These are phyloP conservation scores for Galium porrigens DNA, from an alignment of 305 asterid species.

Conservation along the genomic window DNA sequence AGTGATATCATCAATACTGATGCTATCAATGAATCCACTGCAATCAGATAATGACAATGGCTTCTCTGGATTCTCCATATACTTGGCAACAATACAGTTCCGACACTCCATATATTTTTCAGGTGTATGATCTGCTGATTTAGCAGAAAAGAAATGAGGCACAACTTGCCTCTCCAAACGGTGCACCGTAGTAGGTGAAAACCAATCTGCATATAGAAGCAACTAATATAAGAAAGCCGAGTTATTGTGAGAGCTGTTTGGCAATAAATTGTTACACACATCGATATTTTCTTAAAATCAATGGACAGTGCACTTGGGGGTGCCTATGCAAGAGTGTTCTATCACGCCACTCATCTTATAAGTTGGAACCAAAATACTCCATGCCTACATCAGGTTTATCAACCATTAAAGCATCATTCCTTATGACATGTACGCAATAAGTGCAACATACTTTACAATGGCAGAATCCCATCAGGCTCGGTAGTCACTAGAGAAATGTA, in stretches of 20 bases:
- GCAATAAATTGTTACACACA: background rate
- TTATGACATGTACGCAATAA: background rate
- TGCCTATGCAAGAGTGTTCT: background rate
- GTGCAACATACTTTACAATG: background rate
- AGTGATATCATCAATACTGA: constrained; percentile 55
- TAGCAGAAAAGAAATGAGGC: constrained; percentile 91
- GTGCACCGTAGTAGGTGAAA: constrained; percentile 77
- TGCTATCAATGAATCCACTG: constrained; percentile 48
- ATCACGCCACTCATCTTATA: background rate
- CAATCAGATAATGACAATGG: constrained; percentile 58
- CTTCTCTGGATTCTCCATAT: constrained; percentile 74
- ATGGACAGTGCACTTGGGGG: background rate
- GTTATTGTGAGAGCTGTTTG: background rate
- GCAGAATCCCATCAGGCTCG: background rate
- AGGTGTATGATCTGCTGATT: constrained; percentile 68
- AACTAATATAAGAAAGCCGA: constrained; percentile 8
- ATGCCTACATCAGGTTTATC: background rate
- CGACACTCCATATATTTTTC: constrained; percentile 86
- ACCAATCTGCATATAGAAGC: constrained; percentile 60
- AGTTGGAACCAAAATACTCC: background rate
- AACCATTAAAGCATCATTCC: background rate
- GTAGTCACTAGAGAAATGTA: background rate
- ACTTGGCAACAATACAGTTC: constrained; percentile 70
- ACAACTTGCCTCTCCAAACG: constrained; percentile 98
- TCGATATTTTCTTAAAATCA: background rate